These are phyloP conservation scores for Tulasnella sp. DNA, from an alignment of 768 basidiomycete genomes.

Conservation along the genomic window DNA sequence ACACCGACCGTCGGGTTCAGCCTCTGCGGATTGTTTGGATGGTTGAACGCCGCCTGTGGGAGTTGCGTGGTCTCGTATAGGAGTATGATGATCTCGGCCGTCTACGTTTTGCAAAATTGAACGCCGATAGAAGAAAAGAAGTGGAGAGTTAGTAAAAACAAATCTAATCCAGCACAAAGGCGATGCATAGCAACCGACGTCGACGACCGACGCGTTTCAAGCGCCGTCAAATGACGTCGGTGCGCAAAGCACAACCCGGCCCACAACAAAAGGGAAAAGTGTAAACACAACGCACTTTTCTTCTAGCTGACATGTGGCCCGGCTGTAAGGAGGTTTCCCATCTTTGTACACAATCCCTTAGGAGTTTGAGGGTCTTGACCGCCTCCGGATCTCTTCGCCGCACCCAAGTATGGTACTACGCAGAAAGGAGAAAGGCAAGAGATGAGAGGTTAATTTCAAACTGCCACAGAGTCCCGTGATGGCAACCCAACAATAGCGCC, in stretches of 20 bases:
- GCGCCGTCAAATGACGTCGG: conserved; percentile 39
- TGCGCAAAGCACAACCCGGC: background rate
- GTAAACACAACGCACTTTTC: conserved; percentile 62
- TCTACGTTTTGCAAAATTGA: conserved; percentile 51
- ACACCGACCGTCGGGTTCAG: conserved; percentile 82
- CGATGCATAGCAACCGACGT: background rate
- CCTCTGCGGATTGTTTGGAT: conserved; percentile 57
- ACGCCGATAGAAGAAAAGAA: conserved; percentile 38
- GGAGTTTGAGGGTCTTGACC: conserved; percentile 69
- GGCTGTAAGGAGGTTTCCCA: conserved; percentile 89
- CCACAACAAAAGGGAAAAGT: background rate
- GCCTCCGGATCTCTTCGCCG: conserved; percentile 77
- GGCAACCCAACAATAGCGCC: background rate
- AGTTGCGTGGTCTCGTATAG: conserved; percentile 94
- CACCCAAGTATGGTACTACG: conserved; percentile 92
- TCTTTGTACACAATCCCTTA: conserved; percentile 80
- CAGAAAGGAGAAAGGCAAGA: background rate
- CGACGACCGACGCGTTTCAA: background rate
- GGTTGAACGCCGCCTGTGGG: conserved; percentile 50
- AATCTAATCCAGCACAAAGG: conserved; percentile 15
- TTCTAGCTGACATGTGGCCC: conserved; percentile 92
- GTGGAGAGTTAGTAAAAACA: conserved; percentile 30
- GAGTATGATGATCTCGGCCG: conserved; percentile 88
- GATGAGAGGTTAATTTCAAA: conserved; percentile 13
- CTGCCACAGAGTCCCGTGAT: background rate